Evolutionary conservation across 176 grass and related monocot species (phyloP).

Genomic region (Juncus inflexus): DNA sequence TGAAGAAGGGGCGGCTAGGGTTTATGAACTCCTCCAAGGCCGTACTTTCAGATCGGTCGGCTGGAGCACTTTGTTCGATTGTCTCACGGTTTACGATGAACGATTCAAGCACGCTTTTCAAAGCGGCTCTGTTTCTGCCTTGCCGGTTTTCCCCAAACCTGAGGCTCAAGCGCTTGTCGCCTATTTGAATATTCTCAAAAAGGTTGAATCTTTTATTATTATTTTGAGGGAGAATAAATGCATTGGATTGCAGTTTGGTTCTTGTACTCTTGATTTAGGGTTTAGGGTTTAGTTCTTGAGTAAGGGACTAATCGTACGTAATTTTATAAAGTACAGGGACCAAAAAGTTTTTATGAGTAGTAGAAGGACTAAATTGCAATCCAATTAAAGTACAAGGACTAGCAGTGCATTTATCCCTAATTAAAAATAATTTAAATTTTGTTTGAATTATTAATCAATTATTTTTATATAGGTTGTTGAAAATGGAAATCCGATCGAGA

Average conservation of each 20-base stretch:
- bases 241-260: background rate
- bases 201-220: slow-evolving; percentile 45
- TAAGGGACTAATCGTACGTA: no score
- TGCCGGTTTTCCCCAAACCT: slow-evolving; percentile 76
- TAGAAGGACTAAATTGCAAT: no score
- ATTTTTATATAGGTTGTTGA: slow-evolving; percentile 70
- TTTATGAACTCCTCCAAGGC: slow-evolving; percentile 80
- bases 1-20: slow-evolving; percentile 78
- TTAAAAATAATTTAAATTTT: background rate
- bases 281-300: slow-evolving; percentile 44
- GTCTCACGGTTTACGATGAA: slow-evolving; percentile 89
- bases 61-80: slow-evolving; percentile 94
- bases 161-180: slow-evolving; percentile 95
- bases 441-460: background rate
- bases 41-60: slow-evolving; percentile 81
- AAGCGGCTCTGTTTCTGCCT: slow-evolving; percentile 57
- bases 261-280: background rate
- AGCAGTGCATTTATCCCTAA: no score
- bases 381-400: no score
- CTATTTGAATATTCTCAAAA: slow-evolving; percentile 80
- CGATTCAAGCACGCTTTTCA: slow-evolving; percentile 89
- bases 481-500: slow-evolving; percentile 86
- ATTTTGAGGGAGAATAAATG: background rate
- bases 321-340: no score
- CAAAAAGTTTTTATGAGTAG: no score